Evolutionary conservation across 2,329 filamentous ascomycete species (phyloP), one percentile per base, ranked within the genome.

Genomic region (Intubia oerlemansii): DNA sequence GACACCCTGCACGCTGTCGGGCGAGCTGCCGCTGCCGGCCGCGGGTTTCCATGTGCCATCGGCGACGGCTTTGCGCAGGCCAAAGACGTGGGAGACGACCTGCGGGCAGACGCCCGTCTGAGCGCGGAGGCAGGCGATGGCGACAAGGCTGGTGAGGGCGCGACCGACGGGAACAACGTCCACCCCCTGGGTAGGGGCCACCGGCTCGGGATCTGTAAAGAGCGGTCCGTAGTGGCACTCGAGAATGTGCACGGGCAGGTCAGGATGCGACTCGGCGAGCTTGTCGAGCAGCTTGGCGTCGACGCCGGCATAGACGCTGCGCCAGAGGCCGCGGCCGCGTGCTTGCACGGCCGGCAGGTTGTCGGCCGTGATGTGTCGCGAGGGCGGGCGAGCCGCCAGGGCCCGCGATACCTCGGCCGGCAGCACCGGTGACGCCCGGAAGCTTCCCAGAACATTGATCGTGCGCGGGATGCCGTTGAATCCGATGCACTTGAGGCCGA

Each of bases 41-140:
- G 31, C 61, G 59, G 28, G 32, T 50, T 45, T 21, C 50, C 59
- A 60, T 13, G 53, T 56, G 1, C 72, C 76, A 46, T 81, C 71
- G 37, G 76, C 67, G 29, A 75, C 58, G 1, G 68, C 76, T 54
- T 88, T 88, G 33, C 75, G 52, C 49, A 90, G 44, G 0, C 80
- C 80, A 51, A 82, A 85, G 0, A 88, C 59, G 49, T 90, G 80
- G 38, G 72, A 80, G 12, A 76, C 51, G 10, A 90, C 77, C 55
- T 88, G 80, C 1, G 79, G 80, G 0, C 70, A 80, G 0, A 88
- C 80, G 1, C 80, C 80, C 8, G 74, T 77, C 56, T 88, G 80
- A 25, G 79, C 64, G 4, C 80, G 53, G 45, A 90, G 46, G 41
- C 77, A 82, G 5, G 77, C 59, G 17, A 90, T 61, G 0, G 75